These are phyloP conservation scores for Noccaea caerulescens DNA, from an alignment of 345 rosid genomes.

Conservation along the genomic window DNA sequence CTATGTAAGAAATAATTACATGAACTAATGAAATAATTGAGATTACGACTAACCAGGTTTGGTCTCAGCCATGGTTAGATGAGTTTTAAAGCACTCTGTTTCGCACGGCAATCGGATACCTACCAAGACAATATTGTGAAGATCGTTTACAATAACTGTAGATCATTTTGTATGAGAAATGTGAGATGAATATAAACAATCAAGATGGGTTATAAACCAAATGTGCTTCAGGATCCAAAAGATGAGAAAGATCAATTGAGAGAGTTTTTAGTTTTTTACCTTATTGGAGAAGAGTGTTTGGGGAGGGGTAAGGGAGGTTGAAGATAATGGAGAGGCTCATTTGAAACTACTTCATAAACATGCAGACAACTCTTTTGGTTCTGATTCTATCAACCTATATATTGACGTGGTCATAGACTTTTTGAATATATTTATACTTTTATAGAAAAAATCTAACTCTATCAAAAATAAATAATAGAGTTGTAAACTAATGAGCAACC, in stretches of 20 bases:
- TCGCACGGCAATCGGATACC: constrained; percentile 38
- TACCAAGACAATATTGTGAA: constrained; percentile 29
- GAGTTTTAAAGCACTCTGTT: constrained; percentile 36
- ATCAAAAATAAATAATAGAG: neutral
- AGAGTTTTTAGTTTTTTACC: constrained; percentile 26
- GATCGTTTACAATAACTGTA: neutral
- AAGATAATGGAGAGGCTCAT: constrained; percentile 45
- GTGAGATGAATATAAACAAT: constrained; percentile 17
- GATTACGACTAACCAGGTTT: constrained; percentile 40
- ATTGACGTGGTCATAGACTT: constrained; percentile 31
- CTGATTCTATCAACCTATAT: constrained; percentile 37
- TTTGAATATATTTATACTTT: neutral
- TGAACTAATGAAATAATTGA: neutral
- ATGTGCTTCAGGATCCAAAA: constrained; percentile 16
- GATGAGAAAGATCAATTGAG: constrained; percentile 16
- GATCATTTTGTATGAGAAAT: neutral
- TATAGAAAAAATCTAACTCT: neutral
- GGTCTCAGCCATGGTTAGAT: constrained; percentile 47
- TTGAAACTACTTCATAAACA: constrained; percentile 36
- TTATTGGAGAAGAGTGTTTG: constrained; percentile 41
- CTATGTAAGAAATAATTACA: neutral
- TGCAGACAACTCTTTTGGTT: constrained; percentile 39
- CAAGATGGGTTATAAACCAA: constrained; percentile 11
- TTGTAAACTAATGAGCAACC: constrained; percentile 17
- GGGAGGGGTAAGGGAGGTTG: constrained; percentile 32